phyloP scores from a whole-genome alignment of 306 rosid species.

The Phaseolus lunatus region DNA sequence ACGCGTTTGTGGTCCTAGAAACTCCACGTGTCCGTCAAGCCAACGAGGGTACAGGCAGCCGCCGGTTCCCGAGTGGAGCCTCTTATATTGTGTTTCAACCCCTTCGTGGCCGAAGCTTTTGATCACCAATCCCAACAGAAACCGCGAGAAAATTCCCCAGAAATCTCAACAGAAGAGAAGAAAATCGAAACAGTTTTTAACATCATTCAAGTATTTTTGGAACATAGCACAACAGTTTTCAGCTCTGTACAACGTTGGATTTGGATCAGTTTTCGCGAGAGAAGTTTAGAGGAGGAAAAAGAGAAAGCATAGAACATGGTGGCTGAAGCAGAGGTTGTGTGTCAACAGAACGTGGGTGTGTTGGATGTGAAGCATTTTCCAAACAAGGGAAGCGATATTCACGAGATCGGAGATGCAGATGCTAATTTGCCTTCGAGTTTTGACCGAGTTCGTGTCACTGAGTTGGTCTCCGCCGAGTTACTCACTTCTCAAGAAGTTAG shows the following conservation, averaged over 20 bases:
- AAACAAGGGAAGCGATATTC: slow-evolving; percentile 51
- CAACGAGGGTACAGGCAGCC: slow-evolving; percentile 55
- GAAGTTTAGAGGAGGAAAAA: slow-evolving; percentile 4
- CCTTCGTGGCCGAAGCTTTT: neutral
- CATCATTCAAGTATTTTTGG: slow-evolving; percentile 9
- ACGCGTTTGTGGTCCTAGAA: slow-evolving; percentile 6
- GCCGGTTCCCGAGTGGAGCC: slow-evolving; percentile 54
- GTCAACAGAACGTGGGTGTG: slow-evolving; percentile 61
- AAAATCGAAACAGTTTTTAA: neutral
- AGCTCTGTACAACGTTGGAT: slow-evolving; percentile 34
- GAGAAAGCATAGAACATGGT: slow-evolving; percentile 58
- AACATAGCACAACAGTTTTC: neutral
- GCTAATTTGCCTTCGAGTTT: slow-evolving; percentile 47
- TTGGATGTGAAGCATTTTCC: slow-evolving; percentile 64
- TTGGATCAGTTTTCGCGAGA: slow-evolving; percentile 24
- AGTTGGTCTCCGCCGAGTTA: slow-evolving; percentile 62
- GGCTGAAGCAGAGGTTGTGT: slow-evolving; percentile 72
- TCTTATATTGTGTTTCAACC: slow-evolving; percentile 46
- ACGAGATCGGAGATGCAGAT: slow-evolving; percentile 61
- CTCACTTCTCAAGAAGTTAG: slow-evolving; percentile 66
- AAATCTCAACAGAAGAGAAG: slow-evolving; percentile 43
- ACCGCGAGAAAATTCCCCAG: slow-evolving; percentile 54
- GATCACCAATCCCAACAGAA: slow-evolving; percentile 40
- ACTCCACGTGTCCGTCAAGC: slow-evolving; percentile 55
- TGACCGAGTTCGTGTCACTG: slow-evolving; percentile 60